These are phyloP conservation scores for Botrytis porri DNA, from an alignment of 2,329 filamentous ascomycete species.

Conservation along the genomic window DNA sequence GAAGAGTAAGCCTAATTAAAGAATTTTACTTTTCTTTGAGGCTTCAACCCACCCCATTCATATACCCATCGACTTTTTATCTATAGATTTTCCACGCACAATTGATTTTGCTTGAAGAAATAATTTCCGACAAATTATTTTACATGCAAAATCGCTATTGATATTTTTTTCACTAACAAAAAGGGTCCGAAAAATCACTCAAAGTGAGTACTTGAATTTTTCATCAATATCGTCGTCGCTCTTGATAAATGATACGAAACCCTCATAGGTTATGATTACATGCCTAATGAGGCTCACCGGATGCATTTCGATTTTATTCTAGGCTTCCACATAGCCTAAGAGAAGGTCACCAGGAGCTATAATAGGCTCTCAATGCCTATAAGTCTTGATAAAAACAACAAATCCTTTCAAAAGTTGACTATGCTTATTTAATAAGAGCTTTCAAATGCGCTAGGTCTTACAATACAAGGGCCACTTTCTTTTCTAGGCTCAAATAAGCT, in stretches of 20 bases:
- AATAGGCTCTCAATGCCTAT: not conserved
- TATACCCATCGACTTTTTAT: conserved; percentile 1
- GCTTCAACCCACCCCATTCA: not conserved
- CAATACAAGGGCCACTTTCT: not conserved
- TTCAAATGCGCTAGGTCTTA: not conserved
- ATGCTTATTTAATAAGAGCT: not conserved
- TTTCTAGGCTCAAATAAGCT: not conserved
- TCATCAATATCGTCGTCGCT: not conserved
- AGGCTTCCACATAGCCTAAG: not conserved
- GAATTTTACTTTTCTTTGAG: not conserved
- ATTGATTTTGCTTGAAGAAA: not conserved
- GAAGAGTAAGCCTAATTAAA: not conserved
- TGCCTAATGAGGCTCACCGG: not conserved
- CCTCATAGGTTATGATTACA: not conserved
- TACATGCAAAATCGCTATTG: not conserved
- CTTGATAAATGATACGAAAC: too few species aligned
- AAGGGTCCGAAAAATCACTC: not conserved
- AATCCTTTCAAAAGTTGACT: not conserved
- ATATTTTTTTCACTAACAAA: not conserved
- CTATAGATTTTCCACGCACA: not conserved
- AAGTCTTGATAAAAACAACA: not conserved
- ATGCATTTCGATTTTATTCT: too few species aligned
- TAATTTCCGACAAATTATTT: not conserved
- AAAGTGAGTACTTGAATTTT: not conserved
- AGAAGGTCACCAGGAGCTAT: not conserved